phyloP scores from a whole-genome alignment of 768 basidiomycete species.

The Pleurotus sapidus region DNA sequence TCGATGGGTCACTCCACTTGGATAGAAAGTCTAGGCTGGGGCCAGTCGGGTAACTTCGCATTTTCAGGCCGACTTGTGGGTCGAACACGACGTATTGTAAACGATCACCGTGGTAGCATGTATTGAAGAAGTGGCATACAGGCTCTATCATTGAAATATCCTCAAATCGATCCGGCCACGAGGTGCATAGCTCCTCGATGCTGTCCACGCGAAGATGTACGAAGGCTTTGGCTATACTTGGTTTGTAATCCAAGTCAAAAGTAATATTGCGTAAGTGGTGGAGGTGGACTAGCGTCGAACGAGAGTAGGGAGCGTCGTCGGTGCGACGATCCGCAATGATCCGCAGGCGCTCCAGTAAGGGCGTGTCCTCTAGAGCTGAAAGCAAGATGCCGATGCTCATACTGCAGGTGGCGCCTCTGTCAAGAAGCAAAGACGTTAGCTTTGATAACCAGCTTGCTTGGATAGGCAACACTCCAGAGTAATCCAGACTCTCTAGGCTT shows the following conservation, averaged over 20 bases:
- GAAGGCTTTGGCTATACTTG: background rate
- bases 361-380: background rate
- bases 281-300: background rate
- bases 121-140: background rate
- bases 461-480: background rate
- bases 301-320: background rate
- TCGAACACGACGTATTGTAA: background rate
- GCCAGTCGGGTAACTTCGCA: background rate
- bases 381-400: background rate
- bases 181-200: background rate
- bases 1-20: background rate
- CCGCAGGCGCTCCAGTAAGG: background rate
- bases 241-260: background rate
- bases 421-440: background rate
- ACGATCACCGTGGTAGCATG: background rate
- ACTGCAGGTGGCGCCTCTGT: background rate
- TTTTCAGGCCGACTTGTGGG: background rate
- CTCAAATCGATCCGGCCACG: background rate
- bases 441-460: background rate
- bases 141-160: background rate
- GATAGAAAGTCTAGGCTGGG: background rate
- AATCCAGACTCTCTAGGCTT: too few relatives aligned
- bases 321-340: background rate
- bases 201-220: background rate
- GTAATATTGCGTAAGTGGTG: background rate